Base-by-base conservation (phyloP, 768 basidiomycete species). In the Vararia minispora region DNA sequence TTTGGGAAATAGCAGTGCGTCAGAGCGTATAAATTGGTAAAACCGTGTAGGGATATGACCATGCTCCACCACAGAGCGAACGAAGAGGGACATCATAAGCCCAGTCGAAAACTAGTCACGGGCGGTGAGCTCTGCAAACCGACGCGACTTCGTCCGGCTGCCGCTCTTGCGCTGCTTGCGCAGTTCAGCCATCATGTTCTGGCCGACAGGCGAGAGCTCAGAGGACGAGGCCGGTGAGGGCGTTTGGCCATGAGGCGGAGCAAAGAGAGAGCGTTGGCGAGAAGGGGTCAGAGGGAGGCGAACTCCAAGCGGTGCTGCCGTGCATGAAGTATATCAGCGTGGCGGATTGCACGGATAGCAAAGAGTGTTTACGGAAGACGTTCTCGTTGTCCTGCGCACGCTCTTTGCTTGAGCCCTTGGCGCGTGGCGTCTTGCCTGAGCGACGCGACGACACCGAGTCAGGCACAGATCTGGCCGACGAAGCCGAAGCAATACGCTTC, bases 51-150 rank as follows among this genome's bases (percentile, higher is more conserved):
- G 72, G 79, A 33, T 53, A 75, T 6, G 72, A 63, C 3, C 82
- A 86, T 57, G 85, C 85, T 46, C 82, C 82, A 5, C 83, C 83
- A 8, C n/a, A n/a, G n/a, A n/a, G n/a, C n/a, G n/a, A n/a, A n/a
- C n/a, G n/a, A n/a, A n/a, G n/a, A n/a, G n/a, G n/a, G n/a, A n/a
- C n/a, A n/a, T n/a, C n/a, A n/a, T n/a, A n/a, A n/a, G n/a, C n/a
- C n/a, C 59, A 85, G 9, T 60, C 72, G 8, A 54, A 22, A 8
- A n/a, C 37, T 38, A 38, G 17, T 17, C 22, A 6, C 12, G 20
- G 16, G 36, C 9, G 21, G 37, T 4, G 28, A 39, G 18, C 11
- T 35, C 35, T 0, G 44, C 26, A n/a, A 40, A 28, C 16, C 39
- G 38, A 30, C 35, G 39, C 10, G 28, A 39, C 25, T 24, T 42